A percentile compares a stretch with the other conserved stretches of the same genome.
These are phyloP conservation scores for Litsea cubeba DNA, from an alignment of 164 flowering plant genomes.

Conservation along the genomic window DNA sequence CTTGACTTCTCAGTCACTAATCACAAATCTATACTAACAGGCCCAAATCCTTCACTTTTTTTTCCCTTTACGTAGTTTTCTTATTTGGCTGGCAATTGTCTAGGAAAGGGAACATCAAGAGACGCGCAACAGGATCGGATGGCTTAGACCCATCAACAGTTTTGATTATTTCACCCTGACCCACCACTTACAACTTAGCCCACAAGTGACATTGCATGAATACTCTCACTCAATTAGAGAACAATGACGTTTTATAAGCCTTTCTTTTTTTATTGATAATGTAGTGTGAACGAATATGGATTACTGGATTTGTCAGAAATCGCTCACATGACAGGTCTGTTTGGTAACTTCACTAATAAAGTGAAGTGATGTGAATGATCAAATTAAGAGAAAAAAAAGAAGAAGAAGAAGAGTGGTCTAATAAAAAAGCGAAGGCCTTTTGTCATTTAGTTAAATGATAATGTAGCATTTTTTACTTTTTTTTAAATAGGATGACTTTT, in stretches of 20 bases:
- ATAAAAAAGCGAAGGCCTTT: too few species aligned
- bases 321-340: too few species aligned
- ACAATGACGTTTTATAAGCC: not conserved
- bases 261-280: too few species aligned
- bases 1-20: slow-evolving; percentile 29
- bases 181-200: not conserved
- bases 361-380: too few species aligned
- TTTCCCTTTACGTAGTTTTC: slow-evolving; percentile 8
- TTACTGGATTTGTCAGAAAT: not conserved
- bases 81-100: not conserved
- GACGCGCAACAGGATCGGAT: not conserved
- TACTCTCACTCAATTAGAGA: not conserved
- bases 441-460: too few species aligned
- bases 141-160: not conserved
- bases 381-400: too few species aligned
- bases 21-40: not conserved
- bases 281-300: not conserved
- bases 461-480: too few species aligned
- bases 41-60: slow-evolving; percentile 5
- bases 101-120: slow-evolving; percentile 1
- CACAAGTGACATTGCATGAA: not conserved
- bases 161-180: not conserved
- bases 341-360: too few species aligned
- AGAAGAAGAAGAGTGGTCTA: too few species aligned
- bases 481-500: too few species aligned